A percentile compares a stretch with the other conserved stretches of the same genome.
Conservation (phyloP, 352 stramenopile species). For the Aphanomyces euteiches region DNA sequence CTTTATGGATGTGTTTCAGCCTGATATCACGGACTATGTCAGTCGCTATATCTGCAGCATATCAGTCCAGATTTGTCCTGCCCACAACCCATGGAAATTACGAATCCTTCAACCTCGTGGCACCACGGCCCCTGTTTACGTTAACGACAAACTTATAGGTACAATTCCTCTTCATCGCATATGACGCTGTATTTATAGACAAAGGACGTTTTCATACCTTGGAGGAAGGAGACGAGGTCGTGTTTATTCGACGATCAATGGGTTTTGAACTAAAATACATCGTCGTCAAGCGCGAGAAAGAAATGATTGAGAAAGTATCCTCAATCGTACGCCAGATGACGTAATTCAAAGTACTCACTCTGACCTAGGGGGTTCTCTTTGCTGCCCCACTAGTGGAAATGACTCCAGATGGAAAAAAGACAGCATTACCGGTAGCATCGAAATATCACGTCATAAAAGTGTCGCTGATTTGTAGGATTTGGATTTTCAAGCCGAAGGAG, state of each 20-base stretch:
- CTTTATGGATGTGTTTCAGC: too few relatives aligned
- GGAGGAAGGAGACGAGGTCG: background rate
- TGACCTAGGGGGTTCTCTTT: constrained; percentile 16
- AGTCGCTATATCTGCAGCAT: too few relatives aligned
- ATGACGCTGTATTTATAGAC: background rate
- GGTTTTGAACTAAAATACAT: background rate
- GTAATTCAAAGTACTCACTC: background rate
- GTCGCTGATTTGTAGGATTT: background rate
- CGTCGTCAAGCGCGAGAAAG: background rate
- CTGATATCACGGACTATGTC: too few relatives aligned
- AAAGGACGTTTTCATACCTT: background rate
- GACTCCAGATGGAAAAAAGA: background rate
- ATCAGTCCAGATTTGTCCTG: too few relatives aligned
- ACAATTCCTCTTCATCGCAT: background rate
- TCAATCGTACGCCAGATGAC: constrained; percentile 10
- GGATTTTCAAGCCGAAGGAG: constrained; percentile 9
- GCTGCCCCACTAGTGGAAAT: constrained; percentile 18
- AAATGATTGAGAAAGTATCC: background rate
- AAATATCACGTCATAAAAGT: background rate
- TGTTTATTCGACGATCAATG: background rate
- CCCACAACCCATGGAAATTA: too few relatives aligned
- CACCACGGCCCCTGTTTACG: background rate
- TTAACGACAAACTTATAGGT: constrained; percentile 9
- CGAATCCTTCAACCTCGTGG: too few relatives aligned
- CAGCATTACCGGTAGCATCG: background rate